Conservation (phyloP, 1,284 basidiomycete genomes). For the Hypsizygus ulmarius region DNA sequence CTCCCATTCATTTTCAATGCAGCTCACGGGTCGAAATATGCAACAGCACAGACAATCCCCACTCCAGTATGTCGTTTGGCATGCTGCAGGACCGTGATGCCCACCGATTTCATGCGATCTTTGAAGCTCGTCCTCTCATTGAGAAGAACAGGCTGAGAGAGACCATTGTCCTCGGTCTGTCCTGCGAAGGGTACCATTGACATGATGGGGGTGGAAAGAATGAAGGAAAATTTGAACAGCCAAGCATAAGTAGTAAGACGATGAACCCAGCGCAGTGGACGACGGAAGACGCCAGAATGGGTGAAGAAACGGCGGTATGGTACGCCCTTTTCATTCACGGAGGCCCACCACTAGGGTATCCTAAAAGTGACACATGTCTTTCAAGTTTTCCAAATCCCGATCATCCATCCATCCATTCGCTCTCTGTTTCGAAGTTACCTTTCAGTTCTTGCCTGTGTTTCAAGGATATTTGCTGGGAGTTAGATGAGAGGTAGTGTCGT, state of each 20-base stretch:
- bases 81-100: conserved; percentile 38
- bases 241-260: conserved; percentile 31
- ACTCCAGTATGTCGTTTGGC: conserved; percentile 54
- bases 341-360: not conserved
- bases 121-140: conserved; percentile 2
- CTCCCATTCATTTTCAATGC: not conserved
- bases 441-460: not conserved
- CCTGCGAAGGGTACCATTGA: conserved; percentile 2
- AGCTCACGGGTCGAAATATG: conserved; percentile 65
- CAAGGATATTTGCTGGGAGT: not conserved
- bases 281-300: conserved; percentile 14
- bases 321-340: conserved; percentile 23
- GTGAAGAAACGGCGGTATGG: conserved; percentile 36
- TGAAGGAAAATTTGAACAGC: conserved; percentile 5
- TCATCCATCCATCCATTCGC: conserved; percentile 10
- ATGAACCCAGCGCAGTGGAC: conserved; percentile 38
- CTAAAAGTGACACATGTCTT: conserved; percentile 8
- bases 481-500: not conserved
- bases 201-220: conserved; percentile 16
- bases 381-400: conserved; percentile 20
- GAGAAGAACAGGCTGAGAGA: not conserved
- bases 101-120: conserved; percentile 25
- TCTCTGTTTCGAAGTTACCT: no score
- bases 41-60: conserved; percentile 58
- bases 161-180: not conserved